phyloP scores from a whole-genome alignment of 768 basidiomycete species.

The Lyophyllum semitale region DNA sequence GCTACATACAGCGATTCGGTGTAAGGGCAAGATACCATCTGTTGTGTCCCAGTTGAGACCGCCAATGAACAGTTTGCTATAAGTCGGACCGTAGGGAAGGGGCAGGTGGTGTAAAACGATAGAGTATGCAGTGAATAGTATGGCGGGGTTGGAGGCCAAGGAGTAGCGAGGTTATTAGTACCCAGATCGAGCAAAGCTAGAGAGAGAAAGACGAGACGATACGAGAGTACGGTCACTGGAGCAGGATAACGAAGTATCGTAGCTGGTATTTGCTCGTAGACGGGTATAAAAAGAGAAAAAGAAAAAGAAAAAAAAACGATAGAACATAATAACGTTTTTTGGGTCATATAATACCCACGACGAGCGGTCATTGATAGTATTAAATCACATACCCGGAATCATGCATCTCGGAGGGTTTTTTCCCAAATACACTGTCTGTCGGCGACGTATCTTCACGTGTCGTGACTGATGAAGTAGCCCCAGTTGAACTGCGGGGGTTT shows the following conservation, averaged over 20 bases:
- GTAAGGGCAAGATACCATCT: conserved; percentile 65
- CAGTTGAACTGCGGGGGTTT: conserved; percentile 25
- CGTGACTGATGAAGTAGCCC: conserved; percentile 17
- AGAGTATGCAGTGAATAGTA: conserved; percentile 27
- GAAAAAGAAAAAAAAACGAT: conserved; percentile 6
- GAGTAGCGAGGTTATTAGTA: conserved; percentile 25
- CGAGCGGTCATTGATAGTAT: conserved; percentile 7
- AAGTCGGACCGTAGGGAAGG: conserved; percentile 24
- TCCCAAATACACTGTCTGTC: conserved; percentile 47
- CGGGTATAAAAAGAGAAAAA: conserved; percentile 13
- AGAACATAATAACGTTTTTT: conserved; percentile 16
- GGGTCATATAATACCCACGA: background rate
- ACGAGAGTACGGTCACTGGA: conserved; percentile 20
- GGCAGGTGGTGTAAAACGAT: conserved; percentile 23
- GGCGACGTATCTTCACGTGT: conserved; percentile 36
- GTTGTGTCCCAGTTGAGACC: conserved; percentile 91
- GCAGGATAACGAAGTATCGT: conserved; percentile 35
- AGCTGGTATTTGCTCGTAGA: conserved; percentile 27
- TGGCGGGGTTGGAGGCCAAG: conserved; percentile 24
- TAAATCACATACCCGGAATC: conserved; percentile 74
- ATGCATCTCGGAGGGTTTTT: conserved; percentile 75
- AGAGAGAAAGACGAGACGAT: conserved; percentile 16
- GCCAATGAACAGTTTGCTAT: conserved; percentile 90
- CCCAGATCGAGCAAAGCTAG: conserved; percentile 16
- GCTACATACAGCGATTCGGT: conserved; percentile 29